Evolutionary conservation across 2,329 filamentous ascomycete species (phyloP), one percentile per base, ranked within the genome.

Genomic region (Nectriaceae sp.): DNA sequence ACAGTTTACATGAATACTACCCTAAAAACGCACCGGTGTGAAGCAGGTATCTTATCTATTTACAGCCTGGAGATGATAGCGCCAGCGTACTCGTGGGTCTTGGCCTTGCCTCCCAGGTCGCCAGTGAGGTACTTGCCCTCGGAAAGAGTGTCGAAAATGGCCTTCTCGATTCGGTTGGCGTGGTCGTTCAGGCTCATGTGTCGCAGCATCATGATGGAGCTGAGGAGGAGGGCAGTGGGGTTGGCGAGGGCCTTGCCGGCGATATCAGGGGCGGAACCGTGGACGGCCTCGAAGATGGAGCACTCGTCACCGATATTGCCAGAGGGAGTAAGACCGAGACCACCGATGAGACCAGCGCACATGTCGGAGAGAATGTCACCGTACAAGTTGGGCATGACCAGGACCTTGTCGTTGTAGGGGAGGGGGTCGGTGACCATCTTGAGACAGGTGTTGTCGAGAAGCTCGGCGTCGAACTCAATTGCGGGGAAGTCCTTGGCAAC

Each of bases 311-410:
- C 94, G 69, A 97, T 97, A 84, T 99, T 99, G 68, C 93, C 94
- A 33, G 93, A 97, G 59, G 94, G 94, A 33, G 94, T 97, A 44
- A 99, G 85, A 72, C 94, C 94, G 57, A 99, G 88, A 75, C 94
- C 94, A 71, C 94, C 94, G 66, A 99, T 97, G 63, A 99, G 83
- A 78, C 94, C 94, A 66, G 94, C 94, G 80, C 94, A 97, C 90
- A 97, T 96, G 75, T 99, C 94, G 68, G 93, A 97, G 60, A 99
- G 84, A 82, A 99, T 99, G 77, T 97, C 94, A 75, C 94, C 94
- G 81, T 97, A 99, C 66, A 97, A 82, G 83, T 99, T 99, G 73
- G 94, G 94, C 85, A 88, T 88, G 75, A 99, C 94, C 49, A 99
- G 85, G 50, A 99, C 92, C 84, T 97, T 97, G 84, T 97, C 93